These are phyloP conservation scores for Solanum rostratum DNA, from an alignment of 257 asterid species.

Conservation along the genomic window DNA sequence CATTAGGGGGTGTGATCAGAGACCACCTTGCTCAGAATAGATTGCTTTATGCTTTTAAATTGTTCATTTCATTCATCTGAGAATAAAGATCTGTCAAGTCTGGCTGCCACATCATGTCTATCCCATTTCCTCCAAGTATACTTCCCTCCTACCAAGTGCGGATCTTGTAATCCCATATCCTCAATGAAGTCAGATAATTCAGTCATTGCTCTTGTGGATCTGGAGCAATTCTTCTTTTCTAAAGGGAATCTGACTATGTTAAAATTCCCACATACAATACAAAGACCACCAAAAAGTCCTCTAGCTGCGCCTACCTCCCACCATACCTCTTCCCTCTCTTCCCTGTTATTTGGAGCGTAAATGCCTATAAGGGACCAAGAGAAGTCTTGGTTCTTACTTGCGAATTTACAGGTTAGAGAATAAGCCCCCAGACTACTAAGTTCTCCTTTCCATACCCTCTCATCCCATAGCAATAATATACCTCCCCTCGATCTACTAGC, in stretches of 20 bases:
- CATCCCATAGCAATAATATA: not conserved
- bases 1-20: not conserved
- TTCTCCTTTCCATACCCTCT: not conserved
- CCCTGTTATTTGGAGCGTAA: not conserved
- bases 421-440: not conserved
- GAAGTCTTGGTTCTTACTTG: not conserved
- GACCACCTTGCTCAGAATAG: not conserved
- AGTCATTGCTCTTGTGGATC: not conserved
- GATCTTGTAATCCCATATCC: not conserved
- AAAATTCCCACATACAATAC: not conserved
- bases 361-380: not conserved
- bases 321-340: not conserved
- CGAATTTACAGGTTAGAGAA: not conserved
- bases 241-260: not conserved
- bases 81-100: not conserved
- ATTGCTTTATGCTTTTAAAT: too few relatives aligned
- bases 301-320: not conserved
- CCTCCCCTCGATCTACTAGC: not conserved
- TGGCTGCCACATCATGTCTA: not conserved
- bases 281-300: not conserved
- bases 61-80: not conserved
- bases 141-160: not conserved
- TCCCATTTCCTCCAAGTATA: not conserved
- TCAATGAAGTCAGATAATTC: not conserved
- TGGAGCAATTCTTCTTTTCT: not conserved